Evolutionary conservation across 371 early-diverging fungal genomes (phyloP), one percentile per base, ranked within the genome.

Genomic region (Mucor circinelloides): DNA sequence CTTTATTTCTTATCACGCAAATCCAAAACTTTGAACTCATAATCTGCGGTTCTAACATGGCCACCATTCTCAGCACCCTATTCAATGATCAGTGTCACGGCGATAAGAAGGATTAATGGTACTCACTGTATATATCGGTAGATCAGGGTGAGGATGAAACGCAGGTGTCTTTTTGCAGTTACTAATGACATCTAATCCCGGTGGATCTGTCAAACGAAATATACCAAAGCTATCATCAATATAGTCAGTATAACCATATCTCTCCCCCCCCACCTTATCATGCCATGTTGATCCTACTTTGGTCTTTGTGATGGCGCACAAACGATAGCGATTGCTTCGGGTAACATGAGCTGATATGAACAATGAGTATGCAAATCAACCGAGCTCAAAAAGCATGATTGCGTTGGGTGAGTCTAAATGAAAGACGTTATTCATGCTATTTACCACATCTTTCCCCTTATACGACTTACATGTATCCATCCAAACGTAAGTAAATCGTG

Each of bases 251-350:
- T 36, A 38, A 10, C 21, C 27, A 21, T 25, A n/a, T n/a, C n/a
- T n/a, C n/a, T 44, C 10, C 9, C 1, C n/a, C n/a, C n/a, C n/a
- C n/a, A n/a, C n/a, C n/a, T n/a, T n/a, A 36, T 58, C 9, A 8
- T 50, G 34, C 23, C 32, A 6, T 21, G 7, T 38, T 63, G 36
- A 27, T 21, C 74, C 63, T 87, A 90, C 89, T 83, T 84, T 66
- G 92, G 94, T 2, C 77, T 77, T 58, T 92, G 83, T 42, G 81
- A 84, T 1, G 97, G 97, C 2, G 96, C 83, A 64, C 94, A 91
- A 4, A 97, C 97, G 66, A 97, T 94, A 12, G 97, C 97, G 56
- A 97, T 93, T 27, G 97, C 96, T 70, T 97, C 97, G 10, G 96
- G 95, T 1, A 97, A 80, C 91, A 95, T 93, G 40, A 94, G 74